Percentiles rank a stretch among this genome's conserved stretches.
Conservation (phyloP, 257 asterid genomes). For the Linaria vulgaris region DNA sequence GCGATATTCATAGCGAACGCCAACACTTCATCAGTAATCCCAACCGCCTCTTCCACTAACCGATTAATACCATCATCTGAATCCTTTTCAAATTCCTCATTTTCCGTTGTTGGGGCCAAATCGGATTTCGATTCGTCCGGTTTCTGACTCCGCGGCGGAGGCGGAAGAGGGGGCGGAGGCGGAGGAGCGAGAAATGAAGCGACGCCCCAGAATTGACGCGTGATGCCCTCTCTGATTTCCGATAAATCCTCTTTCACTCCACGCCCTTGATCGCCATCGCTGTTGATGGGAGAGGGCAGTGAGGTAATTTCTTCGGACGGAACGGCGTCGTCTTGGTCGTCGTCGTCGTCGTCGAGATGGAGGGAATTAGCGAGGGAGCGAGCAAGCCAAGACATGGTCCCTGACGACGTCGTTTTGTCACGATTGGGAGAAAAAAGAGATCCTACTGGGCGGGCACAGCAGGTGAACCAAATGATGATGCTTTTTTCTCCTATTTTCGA, state of each 20-base stretch:
- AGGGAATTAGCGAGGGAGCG: constrained; percentile 82
- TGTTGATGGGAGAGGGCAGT: constrained; percentile 24
- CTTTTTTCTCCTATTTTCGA: no score
- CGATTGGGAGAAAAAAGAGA: no score
- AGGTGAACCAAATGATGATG: no score
- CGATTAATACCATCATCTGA: constrained; percentile 35
- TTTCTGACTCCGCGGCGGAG: constrained; percentile 27
- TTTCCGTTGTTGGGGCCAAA: constrained; percentile 27
- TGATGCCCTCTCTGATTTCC: constrained; percentile 70
- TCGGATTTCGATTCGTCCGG: constrained; percentile 32
- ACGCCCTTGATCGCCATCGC: constrained; percentile 47
- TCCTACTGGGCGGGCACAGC: no score
- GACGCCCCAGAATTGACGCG: constrained; percentile 91
- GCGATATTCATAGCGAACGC: constrained; percentile 86
- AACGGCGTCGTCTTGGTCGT: constrained; percentile 33
- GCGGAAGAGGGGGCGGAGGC: constrained; percentile 57
- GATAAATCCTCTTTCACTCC: constrained; percentile 89
- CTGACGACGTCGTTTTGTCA: no score
- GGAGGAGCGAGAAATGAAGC: constrained; percentile 98
- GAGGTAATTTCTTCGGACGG: constrained; percentile 9
- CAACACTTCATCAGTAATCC: constrained; percentile 85
- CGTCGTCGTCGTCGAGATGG: constrained; percentile 68
- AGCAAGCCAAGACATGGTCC: constrained; percentile 84
- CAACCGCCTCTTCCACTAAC: constrained; percentile 53
- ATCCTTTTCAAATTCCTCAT: constrained; percentile 29